Base-by-base conservation (phyloP, 768 basidiomycete genomes). In the Sporobolomyces roseus region DNA sequence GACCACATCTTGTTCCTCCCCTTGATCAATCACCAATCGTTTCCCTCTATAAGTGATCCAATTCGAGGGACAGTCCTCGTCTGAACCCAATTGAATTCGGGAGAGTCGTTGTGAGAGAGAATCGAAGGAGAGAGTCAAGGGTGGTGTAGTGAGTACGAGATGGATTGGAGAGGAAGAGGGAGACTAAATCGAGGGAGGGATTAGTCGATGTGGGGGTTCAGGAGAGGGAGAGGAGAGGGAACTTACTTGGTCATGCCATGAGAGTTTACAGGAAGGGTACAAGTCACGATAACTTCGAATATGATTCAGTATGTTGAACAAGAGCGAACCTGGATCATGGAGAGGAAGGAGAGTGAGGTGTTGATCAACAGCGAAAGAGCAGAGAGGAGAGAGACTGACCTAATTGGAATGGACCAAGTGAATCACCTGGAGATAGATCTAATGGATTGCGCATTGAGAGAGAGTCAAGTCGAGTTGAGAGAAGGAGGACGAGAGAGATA, bases 261-360 rank as follows among this genome's bases (percentile, higher is more conserved):
- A 61, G 38, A 69, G 13, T 30, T 61, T 54, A 14, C 30, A 54
- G 12, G n/a, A 19, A 13, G 66, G 67, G 45, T 72, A 72, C 23
- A 29, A n/a, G 1, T 41, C 16, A 3, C 65, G 50, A 30, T 62
- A 66, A 41, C 38, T 63, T 13, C 66, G 23, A 14, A 73, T 50
- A 48, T 60, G 58, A 61, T 71, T 73, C 48, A 75, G 51, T 2
- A 62, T 51, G 61, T 71, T 65, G 72, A 73, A 75, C 21, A 73
- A 58, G 53, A 65, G 65, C 8, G 53, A 61, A 12, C 74, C 74
- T 72, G 63, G 25, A 13, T 7, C 32, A n/a, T 33, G 51, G n/a
- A 5, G 16, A 56, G n/a, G 9, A 14, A 27, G 16, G 25, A 35
- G 23, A 23, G 36, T 6, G 38, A n/a, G 36, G 36, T 10, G 35